Base-by-base conservation (phyloP, 768 basidiomycete genomes). In the Rubroboletus pulcherrimus region DNA sequence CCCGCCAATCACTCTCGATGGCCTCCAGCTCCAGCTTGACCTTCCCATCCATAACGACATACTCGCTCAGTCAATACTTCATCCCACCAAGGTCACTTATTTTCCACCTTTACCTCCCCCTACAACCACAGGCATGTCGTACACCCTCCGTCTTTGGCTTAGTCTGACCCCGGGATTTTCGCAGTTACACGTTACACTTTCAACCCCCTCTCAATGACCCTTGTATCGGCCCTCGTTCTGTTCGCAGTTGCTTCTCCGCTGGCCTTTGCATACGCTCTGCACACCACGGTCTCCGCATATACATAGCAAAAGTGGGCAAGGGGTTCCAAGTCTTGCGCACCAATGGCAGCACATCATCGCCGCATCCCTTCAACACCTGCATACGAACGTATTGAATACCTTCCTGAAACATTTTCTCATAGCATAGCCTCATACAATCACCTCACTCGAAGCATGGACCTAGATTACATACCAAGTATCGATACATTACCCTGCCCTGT, bases 71-170 rank as follows among this genome's bases (percentile, higher is more conserved):
- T 71, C 71, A 1, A 35, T 53, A 0, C 52, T 62, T 8, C 65
- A 69, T 48, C 69, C 71, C 24, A 63, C 60, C 31, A 67, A 69
- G 38, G 56, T 63, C 45, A 69, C 63, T 34, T 65, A 65, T 40
- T 66, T 61, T 34, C 58, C 66, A 12, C 57, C 69, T 7, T 39
- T 55, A 5, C 61, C 60, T 15, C 44, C 55, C 33, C 47, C 58
- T 29, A 48, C 55, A 17, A 5, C 51, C 33, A 47, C 29, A 50
- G 66, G 68, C 31, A 65, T 39, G 66, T 63, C 42, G 9, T n/a
- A 10, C 9, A n/a, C 30, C 19, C 8, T 45, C 34, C 44, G 2
- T 46, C 31, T 31, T 43, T 0, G 2, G 5, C 38, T 8, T 11
- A 4, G 10, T 57, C 56, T 59, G 39, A 67, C 46, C 21, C 31